Conservation (phyloP, 208 protist species). For the Blastocrithidia nonstop region DNA sequence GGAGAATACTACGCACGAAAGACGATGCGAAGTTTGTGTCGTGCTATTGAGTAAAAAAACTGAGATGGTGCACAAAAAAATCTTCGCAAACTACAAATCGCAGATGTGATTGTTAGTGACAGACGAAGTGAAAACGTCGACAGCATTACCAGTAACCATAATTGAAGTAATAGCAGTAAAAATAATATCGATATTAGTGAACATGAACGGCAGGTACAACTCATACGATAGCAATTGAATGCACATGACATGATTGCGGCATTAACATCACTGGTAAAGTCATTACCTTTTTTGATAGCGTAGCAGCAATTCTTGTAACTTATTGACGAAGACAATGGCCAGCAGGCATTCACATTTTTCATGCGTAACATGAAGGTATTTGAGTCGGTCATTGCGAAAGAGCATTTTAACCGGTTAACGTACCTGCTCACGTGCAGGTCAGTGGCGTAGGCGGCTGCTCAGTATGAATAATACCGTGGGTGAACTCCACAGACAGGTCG, state of each 20-base stretch:
- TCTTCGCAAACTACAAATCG: slow-evolving; percentile 45
- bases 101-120: too few relatives aligned
- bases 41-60: slow-evolving; percentile 48
- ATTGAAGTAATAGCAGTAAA: too few relatives aligned
- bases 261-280: slow-evolving; percentile 13
- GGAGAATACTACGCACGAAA: slow-evolving; percentile 64
- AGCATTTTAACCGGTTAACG: slow-evolving; percentile 60
- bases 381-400: slow-evolving; percentile 36
- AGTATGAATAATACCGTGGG: slow-evolving; percentile 56
- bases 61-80: slow-evolving; percentile 54
- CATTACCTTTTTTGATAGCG: slow-evolving; percentile 49
- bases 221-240: too few relatives aligned
- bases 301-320: slow-evolving; percentile 77
- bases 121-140: slow-evolving; percentile 5
- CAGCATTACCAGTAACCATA: too few relatives aligned
- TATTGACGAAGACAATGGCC: slow-evolving; percentile 59
- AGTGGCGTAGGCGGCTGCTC: slow-evolving; percentile 33
- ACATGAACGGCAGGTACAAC: too few relatives aligned
- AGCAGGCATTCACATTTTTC: slow-evolving; percentile 66
- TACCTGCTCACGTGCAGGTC: slow-evolving; percentile 73
- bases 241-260: neutral
- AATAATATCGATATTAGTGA: too few relatives aligned
- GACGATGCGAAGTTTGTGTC: slow-evolving; percentile 36
- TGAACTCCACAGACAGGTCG: slow-evolving; percentile 60
- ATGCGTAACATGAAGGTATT: slow-evolving; percentile 69